Conservation (phyloP, 1,139 yeast species). For the Candida mesenterica region DNA sequence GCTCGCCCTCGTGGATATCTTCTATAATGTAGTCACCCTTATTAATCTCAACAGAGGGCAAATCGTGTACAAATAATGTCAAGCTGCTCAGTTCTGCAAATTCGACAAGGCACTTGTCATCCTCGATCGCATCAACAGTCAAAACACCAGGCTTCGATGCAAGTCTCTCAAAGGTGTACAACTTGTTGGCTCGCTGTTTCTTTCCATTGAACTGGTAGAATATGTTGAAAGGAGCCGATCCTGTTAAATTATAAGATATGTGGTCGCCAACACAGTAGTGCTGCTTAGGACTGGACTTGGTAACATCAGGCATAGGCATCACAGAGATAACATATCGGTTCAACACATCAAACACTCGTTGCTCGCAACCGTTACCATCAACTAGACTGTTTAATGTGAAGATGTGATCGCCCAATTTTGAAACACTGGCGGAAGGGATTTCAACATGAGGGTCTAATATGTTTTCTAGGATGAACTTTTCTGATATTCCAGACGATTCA, state of each 20-base stretch:
- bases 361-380: constrained; percentile 72
- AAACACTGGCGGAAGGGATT: constrained; percentile 14
- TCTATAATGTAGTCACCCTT: constrained; percentile 73
- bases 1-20: constrained; percentile 90
- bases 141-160: constrained; percentile 82
- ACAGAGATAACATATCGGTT: constrained; percentile 50
- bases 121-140: constrained; percentile 66
- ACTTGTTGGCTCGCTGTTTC: constrained; percentile 57
- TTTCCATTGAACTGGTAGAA: constrained; percentile 70
- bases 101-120: constrained; percentile 70
- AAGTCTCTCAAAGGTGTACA: constrained; percentile 55
- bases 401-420: constrained; percentile 51
- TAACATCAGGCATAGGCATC: constrained; percentile 74
- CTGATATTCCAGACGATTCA: constrained; percentile 21
- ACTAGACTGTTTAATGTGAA: constrained; percentile 54
- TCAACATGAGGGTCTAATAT: constrained; percentile 17
- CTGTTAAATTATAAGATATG: constrained; percentile 70
- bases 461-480: constrained; percentile 14
- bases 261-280: constrained; percentile 91
- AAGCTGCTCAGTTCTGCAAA: constrained; percentile 47
- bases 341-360: constrained; percentile 36
- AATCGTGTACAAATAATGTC: constrained; percentile 61
- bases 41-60: constrained; percentile 88
- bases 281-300: constrained; percentile 37
- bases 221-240: constrained; percentile 76